phyloP scores from a whole-genome alignment of 345 rosid genomes.

The Rhodamnia rubescens region DNA sequence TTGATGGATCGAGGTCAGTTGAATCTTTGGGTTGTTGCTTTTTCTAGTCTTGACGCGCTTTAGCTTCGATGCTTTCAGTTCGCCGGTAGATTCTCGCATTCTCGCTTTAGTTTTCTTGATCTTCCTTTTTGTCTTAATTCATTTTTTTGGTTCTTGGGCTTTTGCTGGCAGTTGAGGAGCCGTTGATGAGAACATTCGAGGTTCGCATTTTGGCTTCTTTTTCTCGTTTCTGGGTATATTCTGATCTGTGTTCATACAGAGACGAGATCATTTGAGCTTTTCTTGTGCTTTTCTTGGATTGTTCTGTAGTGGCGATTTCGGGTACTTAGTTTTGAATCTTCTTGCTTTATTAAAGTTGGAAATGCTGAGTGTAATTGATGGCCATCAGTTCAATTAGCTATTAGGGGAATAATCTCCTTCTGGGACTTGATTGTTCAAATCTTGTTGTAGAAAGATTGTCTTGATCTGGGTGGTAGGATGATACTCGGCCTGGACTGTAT shows the following conservation, averaged over 20 bases:
- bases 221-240: not conserved
- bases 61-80: not conserved
- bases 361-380: not conserved
- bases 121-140: not conserved
- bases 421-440: not conserved
- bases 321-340: not conserved
- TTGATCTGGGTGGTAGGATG: not conserved
- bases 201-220: constrained; percentile 15
- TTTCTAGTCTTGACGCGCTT: not conserved
- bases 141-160: not conserved
- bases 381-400: not conserved
- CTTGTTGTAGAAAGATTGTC: not conserved
- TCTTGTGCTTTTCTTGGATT: not conserved
- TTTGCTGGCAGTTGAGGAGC: constrained; percentile 45
- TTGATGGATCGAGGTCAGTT: constrained; percentile 6
- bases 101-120: not conserved
- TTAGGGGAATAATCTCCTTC: not conserved
- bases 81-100: not conserved
- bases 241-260: constrained; percentile 7
- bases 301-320: not conserved
- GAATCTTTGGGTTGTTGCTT: not conserved
- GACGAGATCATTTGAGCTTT: not conserved
- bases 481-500: not conserved
- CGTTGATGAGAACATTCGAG: constrained; percentile 43
- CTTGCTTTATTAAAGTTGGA: not conserved